Conservation (phyloP, 2,329 filamentous ascomycete species). For the Penicillium sp. region DNA sequence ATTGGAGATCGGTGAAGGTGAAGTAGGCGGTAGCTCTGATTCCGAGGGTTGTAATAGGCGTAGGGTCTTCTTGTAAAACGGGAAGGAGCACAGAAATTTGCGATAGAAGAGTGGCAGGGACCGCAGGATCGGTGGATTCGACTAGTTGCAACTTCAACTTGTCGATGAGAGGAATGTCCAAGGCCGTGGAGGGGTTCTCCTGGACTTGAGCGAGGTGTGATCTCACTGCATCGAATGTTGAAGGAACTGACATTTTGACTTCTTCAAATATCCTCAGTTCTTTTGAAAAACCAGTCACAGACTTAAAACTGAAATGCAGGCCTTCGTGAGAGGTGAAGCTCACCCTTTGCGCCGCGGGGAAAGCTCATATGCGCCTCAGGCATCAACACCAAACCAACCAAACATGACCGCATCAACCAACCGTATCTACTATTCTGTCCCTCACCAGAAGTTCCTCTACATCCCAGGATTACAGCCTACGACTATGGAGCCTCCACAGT, state of each 20-base stretch:
- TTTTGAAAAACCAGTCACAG: neutral
- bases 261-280: neutral
- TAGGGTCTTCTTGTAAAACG: conserved; percentile 57
- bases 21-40: conserved; percentile 50
- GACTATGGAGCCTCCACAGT: conserved; percentile 55
- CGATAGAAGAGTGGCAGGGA: conserved; percentile 41
- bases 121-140: conserved; percentile 33
- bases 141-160: conserved; percentile 48
- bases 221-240: conserved; percentile 36
- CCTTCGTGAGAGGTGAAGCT: neutral
- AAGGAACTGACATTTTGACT: conserved; percentile 34
- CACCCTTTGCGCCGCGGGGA: conserved; percentile 24
- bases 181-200: conserved; percentile 43
- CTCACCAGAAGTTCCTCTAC: conserved; percentile 1
- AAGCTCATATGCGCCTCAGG: conserved; percentile 14
- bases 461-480: conserved; percentile 2
- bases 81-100: conserved; percentile 53
- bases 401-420: conserved; percentile 26
- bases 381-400: conserved; percentile 29
- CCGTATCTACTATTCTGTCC: conserved; percentile 6
- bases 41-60: conserved; percentile 54
- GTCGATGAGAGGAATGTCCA: conserved; percentile 52
- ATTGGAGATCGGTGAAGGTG: conserved; percentile 50
- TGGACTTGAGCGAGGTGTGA: conserved; percentile 47
- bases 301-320: neutral